Percentiles rank a stretch among this genome's conserved stretches.
phyloP scores from a whole-genome alignment of 2,329 filamentous ascomycete genomes.

The Aciculosporium take region DNA sequence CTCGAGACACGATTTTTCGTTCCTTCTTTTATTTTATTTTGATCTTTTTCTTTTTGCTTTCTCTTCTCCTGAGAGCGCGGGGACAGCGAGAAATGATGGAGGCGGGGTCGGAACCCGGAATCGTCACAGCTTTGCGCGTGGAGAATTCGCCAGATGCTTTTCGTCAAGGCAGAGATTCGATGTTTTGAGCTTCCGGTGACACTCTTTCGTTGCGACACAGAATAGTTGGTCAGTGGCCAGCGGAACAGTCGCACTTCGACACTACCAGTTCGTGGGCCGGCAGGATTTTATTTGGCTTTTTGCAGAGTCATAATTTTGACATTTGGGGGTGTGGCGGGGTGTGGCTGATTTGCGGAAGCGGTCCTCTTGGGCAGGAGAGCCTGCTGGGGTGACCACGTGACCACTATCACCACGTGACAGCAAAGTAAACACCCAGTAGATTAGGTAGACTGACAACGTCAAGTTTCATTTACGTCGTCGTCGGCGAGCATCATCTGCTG shows the following conservation, averaged over 20 bases:
- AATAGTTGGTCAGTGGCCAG: not conserved
- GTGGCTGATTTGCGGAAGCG: conserved; percentile 18
- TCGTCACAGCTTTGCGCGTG: not conserved
- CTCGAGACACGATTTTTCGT: conserved; percentile 9
- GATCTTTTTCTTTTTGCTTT: not conserved
- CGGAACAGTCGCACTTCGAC: not conserved
- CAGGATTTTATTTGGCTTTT: no score
- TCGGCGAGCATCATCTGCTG: not conserved
- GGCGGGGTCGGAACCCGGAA: conserved; percentile 18
- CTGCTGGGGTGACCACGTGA: not conserved
- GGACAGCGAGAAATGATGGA: conserved; percentile 3
- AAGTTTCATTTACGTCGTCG: not conserved
- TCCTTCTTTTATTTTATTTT: not conserved
- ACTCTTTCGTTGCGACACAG: not conserved
- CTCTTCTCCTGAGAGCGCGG: conserved; percentile 3
- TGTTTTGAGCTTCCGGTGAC: not conserved
- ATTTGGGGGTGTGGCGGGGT: conserved; percentile 29
- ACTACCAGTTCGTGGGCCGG: not conserved
- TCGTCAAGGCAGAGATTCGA: not conserved
- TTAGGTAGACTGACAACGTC: conserved; percentile 1
- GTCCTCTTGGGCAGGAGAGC: conserved; percentile 18
- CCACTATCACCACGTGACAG: conserved; percentile 23
- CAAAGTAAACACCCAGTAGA: conserved; percentile 22
- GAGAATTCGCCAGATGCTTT: not conserved
- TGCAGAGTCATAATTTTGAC: conserved; percentile 22